Conservation (phyloP, 2,329 filamentous ascomycete species). For the Scorias spongiosa region DNA sequence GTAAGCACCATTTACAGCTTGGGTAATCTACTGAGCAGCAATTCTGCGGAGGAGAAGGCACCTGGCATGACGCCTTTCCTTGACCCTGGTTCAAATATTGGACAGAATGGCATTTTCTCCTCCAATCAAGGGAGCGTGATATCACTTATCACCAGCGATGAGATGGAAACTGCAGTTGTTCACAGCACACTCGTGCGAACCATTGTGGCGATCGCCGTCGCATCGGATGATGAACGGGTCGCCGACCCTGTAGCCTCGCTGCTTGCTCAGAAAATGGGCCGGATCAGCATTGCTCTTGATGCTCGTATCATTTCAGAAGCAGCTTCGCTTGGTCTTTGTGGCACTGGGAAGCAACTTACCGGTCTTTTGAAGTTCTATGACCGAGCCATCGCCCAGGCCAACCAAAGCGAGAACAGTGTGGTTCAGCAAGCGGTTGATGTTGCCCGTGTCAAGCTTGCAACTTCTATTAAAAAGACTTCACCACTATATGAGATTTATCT, state of each 20-base stretch:
- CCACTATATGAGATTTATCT: conserved; percentile 72
- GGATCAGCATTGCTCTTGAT: conserved; percentile 67
- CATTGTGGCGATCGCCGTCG: conserved; percentile 75
- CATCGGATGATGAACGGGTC: conserved; percentile 77
- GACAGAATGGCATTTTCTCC: conserved; percentile 11
- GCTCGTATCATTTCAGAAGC: conserved; percentile 73
- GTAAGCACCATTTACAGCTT: conserved; percentile 93
- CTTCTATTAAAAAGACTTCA: conserved; percentile 50
- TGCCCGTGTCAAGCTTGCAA: conserved; percentile 66
- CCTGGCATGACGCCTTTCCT: conserved; percentile 29
- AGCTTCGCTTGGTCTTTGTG: conserved; percentile 60
- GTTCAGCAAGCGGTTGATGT: conserved; percentile 61
- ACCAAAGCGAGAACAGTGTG: conserved; percentile 50
- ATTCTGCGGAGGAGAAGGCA: conserved; percentile 37
- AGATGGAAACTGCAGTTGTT: conserved; percentile 63
- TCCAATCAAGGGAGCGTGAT: conserved; percentile 52
- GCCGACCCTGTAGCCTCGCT: conserved; percentile 86
- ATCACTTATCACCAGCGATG: conserved; percentile 57
- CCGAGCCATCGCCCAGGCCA: conserved; percentile 56
- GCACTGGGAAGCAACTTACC: conserved; percentile 68
- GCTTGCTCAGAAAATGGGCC: conserved; percentile 87
- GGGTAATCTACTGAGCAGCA: conserved; percentile 83
- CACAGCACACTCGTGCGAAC: conserved; percentile 89
- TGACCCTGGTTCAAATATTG: conserved; percentile 22
- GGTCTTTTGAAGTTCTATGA: conserved; percentile 73